Base-by-base conservation (phyloP, 768 basidiomycete genomes). In the Phlegmacium glaucopus region DNA sequence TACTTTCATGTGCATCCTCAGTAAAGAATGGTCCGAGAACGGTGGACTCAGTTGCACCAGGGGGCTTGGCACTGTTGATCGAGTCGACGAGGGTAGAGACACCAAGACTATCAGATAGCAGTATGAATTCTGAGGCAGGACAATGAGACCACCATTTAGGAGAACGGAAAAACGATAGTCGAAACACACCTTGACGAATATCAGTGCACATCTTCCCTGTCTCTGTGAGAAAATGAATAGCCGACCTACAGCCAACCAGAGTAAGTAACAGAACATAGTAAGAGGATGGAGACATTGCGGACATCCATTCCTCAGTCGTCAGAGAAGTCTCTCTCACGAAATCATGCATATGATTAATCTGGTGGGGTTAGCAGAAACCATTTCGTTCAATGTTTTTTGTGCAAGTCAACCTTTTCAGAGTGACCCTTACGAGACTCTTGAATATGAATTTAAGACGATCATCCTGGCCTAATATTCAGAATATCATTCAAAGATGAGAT, bases 291-390 rank as follows among this genome's bases (percentile, higher is more conserved):
- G 12, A n/a, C 13, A 32, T 11, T 8, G 9, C 72, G 12, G 54
- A 75, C 85, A 84, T 84, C 91, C 91, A 94, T 71, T 94, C 91
- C 2, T 91, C 85, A 1, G 82, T 86, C 13, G 90, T 89, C 43
- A 93, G 64, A 48, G 79, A 75, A 1, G 87, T 85, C 63, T 91
- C 90, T 37, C 72, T 73, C 17, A 89, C 71, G 53, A 90, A 89
- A 32, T 80, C 76, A 59, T 93, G 90, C 7, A 93, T 51, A 60
- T 93, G 88, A 25, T 70, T 74, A 44, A 86, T 61, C 66, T 90
- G 67, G 4, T 45, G 6, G 11, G 4, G 5, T 37, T 11, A 15
- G 22, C 22, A 22, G 22, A 22, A 22, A 22, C 22, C 3, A 5
- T n/a, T n/a, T 22, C 22, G 22, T 22, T 5, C 36, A 30, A 32